Percentiles rank a stretch among this genome's conserved stretches.
These are phyloP conservation scores for Linum usitatissimum DNA, from an alignment of 345 rosid genomes.

Conservation along the genomic window DNA sequence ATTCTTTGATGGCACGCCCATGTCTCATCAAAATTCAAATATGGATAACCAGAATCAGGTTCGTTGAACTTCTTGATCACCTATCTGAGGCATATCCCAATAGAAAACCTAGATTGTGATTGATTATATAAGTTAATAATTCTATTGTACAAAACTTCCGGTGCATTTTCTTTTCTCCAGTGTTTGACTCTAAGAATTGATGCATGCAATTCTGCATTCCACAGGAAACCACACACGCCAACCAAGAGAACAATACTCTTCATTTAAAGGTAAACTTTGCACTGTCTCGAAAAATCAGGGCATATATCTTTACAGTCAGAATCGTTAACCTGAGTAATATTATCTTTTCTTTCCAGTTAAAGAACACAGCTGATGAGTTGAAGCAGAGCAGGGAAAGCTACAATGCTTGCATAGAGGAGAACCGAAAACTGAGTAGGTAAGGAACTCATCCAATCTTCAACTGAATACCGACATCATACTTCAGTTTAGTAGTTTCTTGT, in stretches of 20 bases:
- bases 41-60: constrained; percentile 41
- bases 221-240: constrained; percentile 34
- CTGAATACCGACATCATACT: constrained; percentile 4
- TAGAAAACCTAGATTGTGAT: background rate
- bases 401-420: constrained; percentile 66
- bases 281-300: constrained; percentile 9
- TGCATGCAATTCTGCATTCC: background rate
- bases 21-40: constrained; percentile 27
- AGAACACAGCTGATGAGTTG: constrained; percentile 44
- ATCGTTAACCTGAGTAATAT: constrained; percentile 10
- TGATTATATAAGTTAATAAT: no score
- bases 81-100: background rate
- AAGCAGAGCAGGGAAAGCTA: constrained; percentile 64
- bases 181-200: background rate
- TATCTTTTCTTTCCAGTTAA: constrained; percentile 37
- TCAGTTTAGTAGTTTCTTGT: background rate
- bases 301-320: constrained; percentile 9
- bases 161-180: constrained; percentile 8
- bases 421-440: constrained; percentile 63
- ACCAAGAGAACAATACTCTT: constrained; percentile 43
- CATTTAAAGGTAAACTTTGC: constrained; percentile 50
- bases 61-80: constrained; percentile 14
- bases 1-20: constrained; percentile 42
- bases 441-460: constrained; percentile 21
- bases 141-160: background rate